Evolutionary conservation across 2,329 filamentous ascomycete genomes (phyloP).

Genomic region (Fusarium vanettenii): DNA sequence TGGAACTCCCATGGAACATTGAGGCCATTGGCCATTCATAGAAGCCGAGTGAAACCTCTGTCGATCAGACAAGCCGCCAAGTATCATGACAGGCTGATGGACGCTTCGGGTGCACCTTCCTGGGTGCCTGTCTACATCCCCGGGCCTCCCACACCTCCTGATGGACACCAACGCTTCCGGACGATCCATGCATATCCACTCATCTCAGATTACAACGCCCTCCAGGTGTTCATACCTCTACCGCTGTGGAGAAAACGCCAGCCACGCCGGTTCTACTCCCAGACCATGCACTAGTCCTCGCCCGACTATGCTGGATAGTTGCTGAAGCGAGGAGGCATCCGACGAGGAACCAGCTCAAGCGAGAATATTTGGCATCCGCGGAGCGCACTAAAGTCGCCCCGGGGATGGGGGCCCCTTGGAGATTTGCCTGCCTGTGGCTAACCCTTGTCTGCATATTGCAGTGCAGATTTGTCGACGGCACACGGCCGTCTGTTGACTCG

Average conservation of each 20-base stretch:
- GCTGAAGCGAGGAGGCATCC: background rate
- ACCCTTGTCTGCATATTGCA: background rate
- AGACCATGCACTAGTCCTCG: background rate
- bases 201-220: background rate
- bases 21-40: background rate
- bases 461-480: background rate
- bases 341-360: background rate
- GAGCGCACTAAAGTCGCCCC: background rate
- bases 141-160: too few species aligned
- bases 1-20: background rate
- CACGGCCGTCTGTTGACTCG: background rate
- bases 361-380: background rate
- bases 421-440: background rate
- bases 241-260: background rate
- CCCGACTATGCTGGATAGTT: background rate
- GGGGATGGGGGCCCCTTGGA: background rate
- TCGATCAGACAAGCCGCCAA: background rate
- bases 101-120: background rate
- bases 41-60: background rate
- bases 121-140: too few species aligned
- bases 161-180: background rate
- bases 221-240: too few species aligned
- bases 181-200: background rate
- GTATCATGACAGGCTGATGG: background rate
- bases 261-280: background rate